These are phyloP conservation scores for Dictyostelium brefeldianum DNA, from an alignment of 78 protist species.

Conservation along the genomic window DNA sequence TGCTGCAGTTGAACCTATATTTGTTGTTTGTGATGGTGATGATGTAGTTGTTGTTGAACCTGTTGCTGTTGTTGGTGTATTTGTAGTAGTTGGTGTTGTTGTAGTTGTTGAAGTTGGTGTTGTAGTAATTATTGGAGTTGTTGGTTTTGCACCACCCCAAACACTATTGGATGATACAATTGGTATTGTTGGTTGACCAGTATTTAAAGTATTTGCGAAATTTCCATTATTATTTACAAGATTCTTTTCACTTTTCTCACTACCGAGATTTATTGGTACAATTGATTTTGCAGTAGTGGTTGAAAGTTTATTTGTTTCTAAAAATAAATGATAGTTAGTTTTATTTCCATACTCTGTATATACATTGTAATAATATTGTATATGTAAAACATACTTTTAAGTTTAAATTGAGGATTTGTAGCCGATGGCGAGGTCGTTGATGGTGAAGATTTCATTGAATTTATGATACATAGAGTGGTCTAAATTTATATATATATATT, in stretches of 20 bases:
- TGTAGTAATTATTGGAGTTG: not conserved
- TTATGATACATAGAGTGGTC: slow-evolving; percentile 15
- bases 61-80: not conserved
- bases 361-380: no score
- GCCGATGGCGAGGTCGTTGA: slow-evolving; percentile 57
- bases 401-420: slow-evolving; percentile 5
- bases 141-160: slow-evolving; percentile 70
- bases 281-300: slow-evolving; percentile 36
- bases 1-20: not conserved
- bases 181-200: slow-evolving; percentile 3
- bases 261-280: slow-evolving; percentile 52
- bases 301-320: slow-evolving; percentile 49
- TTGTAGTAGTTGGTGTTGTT: not conserved
- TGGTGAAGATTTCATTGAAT: slow-evolving; percentile 63
- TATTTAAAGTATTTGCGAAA: not conserved
- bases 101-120: not conserved
- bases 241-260: slow-evolving; percentile 58
- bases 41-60: not conserved
- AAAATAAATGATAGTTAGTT: no score
- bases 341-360: no score
- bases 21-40: not conserved
- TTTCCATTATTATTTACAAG: not conserved
- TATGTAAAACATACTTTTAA: not conserved
- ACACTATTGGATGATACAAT: slow-evolving; percentile 21
- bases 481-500: not conserved